Evolutionary conservation across 805 yeast species (phyloP), one percentile per base, ranked within the genome.

Genomic region (Saturnispora dispora): DNA sequence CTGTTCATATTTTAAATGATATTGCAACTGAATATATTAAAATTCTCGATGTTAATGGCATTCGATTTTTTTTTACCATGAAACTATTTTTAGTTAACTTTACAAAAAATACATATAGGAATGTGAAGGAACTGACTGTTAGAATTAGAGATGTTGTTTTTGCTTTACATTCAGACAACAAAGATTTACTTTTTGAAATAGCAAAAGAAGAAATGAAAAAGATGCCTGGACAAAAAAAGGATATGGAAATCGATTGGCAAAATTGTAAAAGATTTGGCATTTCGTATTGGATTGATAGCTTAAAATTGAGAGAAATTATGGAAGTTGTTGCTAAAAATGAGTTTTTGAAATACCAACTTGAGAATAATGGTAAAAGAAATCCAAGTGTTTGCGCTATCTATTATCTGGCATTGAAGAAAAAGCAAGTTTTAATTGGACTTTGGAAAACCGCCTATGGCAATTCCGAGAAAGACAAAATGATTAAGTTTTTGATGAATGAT

Each of bases 111-210:
- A 7, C 46, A n/a, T 45, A 18, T 11, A 46, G 20, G 6, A 30
- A 47, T 39, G 22, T 30, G 2, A 32, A 49, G 6, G 39, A 47
- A 13, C 62, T 68, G 20, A 64, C 73, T 5, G 69, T 90, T 54
- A 74, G 82, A 1, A 83, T 85, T 81, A 74, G 98, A 60, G 97
- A 91, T 66, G 76, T 85, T 49, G 76, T 77, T 47, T 91, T 96
- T 90, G 98, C 96, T 0, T 68, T 86, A 23, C 95, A 88, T 65
- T 83, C 93, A 51, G 85, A 81, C 44, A 82, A 86, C 53, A 86
- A 85, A 56, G 89, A 84, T 48, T 61, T 87, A 30, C 62, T 91
- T 18, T 65, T 84, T 11, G 72, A 74, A 45, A 57, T 76, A 7
- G 70, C 83, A 13, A 70, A 73, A 48, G 72, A 47, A 63, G 78